phyloP scores from a whole-genome alignment of 768 basidiomycete species.

The Phanerochaete sordida region DNA sequence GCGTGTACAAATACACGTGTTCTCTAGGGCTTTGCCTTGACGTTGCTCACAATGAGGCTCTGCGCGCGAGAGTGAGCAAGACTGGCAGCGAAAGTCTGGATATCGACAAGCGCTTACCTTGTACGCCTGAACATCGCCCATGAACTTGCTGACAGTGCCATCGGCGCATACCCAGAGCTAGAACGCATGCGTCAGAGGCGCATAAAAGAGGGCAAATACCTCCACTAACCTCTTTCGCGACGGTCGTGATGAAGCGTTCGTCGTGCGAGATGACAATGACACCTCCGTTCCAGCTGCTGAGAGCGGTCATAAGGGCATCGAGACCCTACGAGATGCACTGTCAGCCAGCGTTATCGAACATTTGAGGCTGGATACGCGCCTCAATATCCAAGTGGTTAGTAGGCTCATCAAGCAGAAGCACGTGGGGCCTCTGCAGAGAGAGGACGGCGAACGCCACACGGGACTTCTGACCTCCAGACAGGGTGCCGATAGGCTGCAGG shows the following conservation, averaged over 20 bases:
- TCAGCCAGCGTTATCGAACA: not conserved
- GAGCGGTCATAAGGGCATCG: constrained; percentile 87
- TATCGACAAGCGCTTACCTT: constrained; percentile 51
- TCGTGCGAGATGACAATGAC: constrained; percentile 95
- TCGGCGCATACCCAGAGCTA: constrained; percentile 94
- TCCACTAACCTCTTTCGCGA: constrained; percentile 74
- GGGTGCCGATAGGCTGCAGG: constrained; percentile 84
- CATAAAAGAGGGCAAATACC: too few relatives aligned
- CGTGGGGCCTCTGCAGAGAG: constrained; percentile 85
- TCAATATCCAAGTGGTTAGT: constrained; percentile 97
- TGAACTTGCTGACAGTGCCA: constrained; percentile 76
- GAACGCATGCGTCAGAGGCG: constrained; percentile 11
- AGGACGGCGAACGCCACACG: constrained; percentile 90
- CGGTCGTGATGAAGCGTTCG: constrained; percentile 90
- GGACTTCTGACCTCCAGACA: constrained; percentile 95
- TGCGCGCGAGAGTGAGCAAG: constrained; percentile 23
- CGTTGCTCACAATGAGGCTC: constrained; percentile 57
- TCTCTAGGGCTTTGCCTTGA: constrained; percentile 28
- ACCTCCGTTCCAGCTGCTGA: constrained; percentile 81
- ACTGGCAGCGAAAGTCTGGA: not conserved
- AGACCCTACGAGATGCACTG: constrained; percentile 59
- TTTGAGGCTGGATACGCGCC: not conserved
- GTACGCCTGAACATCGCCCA: constrained; percentile 87
- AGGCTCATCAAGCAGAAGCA: constrained; percentile 94
- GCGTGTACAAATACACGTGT: not conserved